Percentiles rank a stretch among this genome's conserved stretches.
These are phyloP conservation scores for Ogataea nakhonphanomensis DNA, from an alignment of 805 yeast species.

Conservation along the genomic window DNA sequence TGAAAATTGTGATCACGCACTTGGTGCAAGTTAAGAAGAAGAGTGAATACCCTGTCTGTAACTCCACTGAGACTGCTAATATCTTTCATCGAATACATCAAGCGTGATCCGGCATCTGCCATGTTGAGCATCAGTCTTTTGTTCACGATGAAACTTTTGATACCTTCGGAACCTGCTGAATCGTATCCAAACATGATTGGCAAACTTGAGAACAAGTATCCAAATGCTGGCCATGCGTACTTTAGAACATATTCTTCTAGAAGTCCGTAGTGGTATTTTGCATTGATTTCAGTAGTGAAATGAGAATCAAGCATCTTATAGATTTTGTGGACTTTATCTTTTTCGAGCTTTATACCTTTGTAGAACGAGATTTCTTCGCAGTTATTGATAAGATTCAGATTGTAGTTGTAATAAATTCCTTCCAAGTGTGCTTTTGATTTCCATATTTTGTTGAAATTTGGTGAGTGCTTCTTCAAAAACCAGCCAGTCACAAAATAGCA, in stretches of 20 bases:
- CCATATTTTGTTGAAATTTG: constrained; percentile 78
- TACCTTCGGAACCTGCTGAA: constrained; percentile 49
- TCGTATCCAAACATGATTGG: constrained; percentile 67
- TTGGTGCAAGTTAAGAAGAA: constrained; percentile 74
- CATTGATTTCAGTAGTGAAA: constrained; percentile 39
- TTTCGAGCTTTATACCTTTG: constrained; percentile 82
- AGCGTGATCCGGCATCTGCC: constrained; percentile 92
- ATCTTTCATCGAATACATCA: constrained; percentile 93
- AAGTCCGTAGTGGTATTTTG: constrained; percentile 66
- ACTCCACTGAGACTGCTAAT: constrained; percentile 87
- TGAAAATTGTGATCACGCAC: constrained; percentile 65
- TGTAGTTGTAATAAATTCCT: constrained; percentile 85
- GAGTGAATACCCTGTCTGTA: constrained; percentile 77
- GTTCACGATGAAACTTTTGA: constrained; percentile 87
- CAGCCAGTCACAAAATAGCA: constrained; percentile 81
- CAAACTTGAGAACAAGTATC: constrained; percentile 85
- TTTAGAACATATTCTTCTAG: constrained; percentile 84
- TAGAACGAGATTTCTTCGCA: constrained; percentile 94
- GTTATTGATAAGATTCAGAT: constrained; percentile 78
- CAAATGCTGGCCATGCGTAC: constrained; percentile 93
- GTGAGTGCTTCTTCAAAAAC: constrained; percentile 68
- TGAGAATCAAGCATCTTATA: constrained; percentile 49
- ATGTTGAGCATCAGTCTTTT: constrained; percentile 85
- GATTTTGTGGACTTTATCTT: constrained; percentile 55
- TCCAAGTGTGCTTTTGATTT: constrained; percentile 74